Percentiles rank a stretch among this genome's conserved stretches.
phyloP scores from a whole-genome alignment of 768 basidiomycete genomes.

The Trametes sanguinea region DNA sequence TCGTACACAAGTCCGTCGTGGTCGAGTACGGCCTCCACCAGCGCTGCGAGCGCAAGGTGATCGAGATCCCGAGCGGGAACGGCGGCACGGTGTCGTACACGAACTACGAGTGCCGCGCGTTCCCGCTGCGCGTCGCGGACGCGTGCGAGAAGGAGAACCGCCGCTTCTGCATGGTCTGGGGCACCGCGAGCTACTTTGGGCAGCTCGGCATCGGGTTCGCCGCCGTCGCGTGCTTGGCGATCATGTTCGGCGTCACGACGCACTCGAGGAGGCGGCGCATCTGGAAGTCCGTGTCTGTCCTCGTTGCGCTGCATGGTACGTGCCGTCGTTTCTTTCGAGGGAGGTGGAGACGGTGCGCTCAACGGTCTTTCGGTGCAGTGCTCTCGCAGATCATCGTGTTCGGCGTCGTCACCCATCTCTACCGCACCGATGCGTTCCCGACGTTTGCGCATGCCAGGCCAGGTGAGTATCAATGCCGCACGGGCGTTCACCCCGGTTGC shows the following conservation, averaged over 20 bases:
- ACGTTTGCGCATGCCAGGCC: conserved; percentile 59
- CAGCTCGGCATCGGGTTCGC: conserved; percentile 68
- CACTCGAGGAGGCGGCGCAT: conserved; percentile 73
- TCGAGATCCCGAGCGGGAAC: conserved; percentile 49
- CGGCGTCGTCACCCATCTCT: conserved; percentile 62
- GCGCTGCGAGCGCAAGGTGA: conserved; percentile 55
- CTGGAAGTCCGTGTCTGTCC: conserved; percentile 71
- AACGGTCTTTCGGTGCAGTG: conserved; percentile 39
- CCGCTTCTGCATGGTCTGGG: conserved; percentile 67
- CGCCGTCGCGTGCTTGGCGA: conserved; percentile 53
- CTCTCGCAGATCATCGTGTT: conserved; percentile 63
- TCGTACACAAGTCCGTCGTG: conserved; percentile 49
- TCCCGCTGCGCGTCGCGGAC: conserved; percentile 56
- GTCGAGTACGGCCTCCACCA: conserved; percentile 59
- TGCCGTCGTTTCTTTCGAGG: not conserved
- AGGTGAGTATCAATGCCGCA: conserved; percentile 42
- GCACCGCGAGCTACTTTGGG: conserved; percentile 66
- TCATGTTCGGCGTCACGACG: conserved; percentile 71
- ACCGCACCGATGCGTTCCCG: conserved; percentile 46
- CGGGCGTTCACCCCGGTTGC: no score
- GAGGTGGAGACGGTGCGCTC: not conserved
- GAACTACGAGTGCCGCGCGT: conserved; percentile 62
- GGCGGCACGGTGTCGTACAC: conserved; percentile 51
- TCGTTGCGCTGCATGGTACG: conserved; percentile 64
- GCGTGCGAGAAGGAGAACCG: conserved; percentile 54